Evolutionary conservation across 2,329 filamentous ascomycete genomes (phyloP).

Genomic region (Harringtonia aguacate): DNA sequence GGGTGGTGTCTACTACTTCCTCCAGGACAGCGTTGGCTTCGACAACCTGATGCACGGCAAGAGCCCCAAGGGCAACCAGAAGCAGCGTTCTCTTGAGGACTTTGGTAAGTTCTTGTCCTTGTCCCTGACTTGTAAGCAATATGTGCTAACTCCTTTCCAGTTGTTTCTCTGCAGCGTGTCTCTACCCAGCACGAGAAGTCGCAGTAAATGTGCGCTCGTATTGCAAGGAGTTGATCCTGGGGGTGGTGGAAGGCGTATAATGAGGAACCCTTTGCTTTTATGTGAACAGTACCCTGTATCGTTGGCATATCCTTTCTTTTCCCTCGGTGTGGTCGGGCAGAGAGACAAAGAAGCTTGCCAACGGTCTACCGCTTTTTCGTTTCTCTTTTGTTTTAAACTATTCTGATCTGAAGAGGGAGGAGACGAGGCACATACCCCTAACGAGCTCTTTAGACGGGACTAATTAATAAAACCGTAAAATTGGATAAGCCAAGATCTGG

Average conservation of each 20-base stretch:
- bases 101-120: constrained; percentile 54
- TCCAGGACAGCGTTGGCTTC: constrained; percentile 71
- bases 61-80: constrained; percentile 68
- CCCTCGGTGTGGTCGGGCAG: background rate
- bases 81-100: constrained; percentile 79
- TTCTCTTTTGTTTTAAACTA: constrained; percentile 24
- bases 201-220: constrained; percentile 36
- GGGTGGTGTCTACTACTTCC: constrained; percentile 62
- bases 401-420: constrained; percentile 15
- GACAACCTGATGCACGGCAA: constrained; percentile 92
- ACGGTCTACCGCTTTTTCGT: constrained; percentile 14
- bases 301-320: background rate
- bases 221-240: constrained; percentile 19
- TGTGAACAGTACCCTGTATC: constrained; percentile 7
- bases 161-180: constrained; percentile 81
- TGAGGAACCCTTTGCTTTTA: constrained; percentile 7
- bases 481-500: too few species aligned
- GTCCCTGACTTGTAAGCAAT: background rate
- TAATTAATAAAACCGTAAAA: constrained; percentile 34
- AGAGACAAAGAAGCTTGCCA: background rate
- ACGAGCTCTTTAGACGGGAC: constrained; percentile 20
- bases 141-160: constrained; percentile 36
- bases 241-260: constrained; percentile 10
- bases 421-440: constrained; percentile 14
- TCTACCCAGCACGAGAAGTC: constrained; percentile 89